Conservation (phyloP, 768 basidiomycete species). For the Paxillus rubicundulus region DNA sequence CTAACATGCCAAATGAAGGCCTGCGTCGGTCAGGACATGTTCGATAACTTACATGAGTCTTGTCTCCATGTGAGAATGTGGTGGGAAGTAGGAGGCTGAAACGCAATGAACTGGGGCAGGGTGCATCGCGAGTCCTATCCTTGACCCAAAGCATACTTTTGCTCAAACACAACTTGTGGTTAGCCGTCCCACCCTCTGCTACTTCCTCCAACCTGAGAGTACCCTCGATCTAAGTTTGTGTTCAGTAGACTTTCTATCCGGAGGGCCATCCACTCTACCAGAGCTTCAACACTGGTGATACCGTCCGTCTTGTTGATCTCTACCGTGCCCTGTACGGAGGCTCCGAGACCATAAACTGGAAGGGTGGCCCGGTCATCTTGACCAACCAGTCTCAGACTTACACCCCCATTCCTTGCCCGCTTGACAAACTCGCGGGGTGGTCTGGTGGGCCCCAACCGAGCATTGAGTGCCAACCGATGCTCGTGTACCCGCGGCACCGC, state of each 20-base stretch:
- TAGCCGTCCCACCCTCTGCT: conserved; percentile 61
- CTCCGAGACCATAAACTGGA: conserved; percentile 58
- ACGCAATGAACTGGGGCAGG: conserved; percentile 51
- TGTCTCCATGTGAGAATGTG: conserved; percentile 53
- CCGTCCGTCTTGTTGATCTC: conserved; percentile 54
- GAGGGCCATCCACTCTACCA: conserved; percentile 38
- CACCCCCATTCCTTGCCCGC: conserved; percentile 51
- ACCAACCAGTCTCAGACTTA: conserved; percentile 48
- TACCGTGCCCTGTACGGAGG: conserved; percentile 53
- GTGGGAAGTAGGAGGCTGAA: conserved; percentile 60
- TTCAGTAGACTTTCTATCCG: neutral
- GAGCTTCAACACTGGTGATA: conserved; percentile 60
- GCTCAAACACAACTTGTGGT: conserved; percentile 50
- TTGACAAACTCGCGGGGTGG: conserved; percentile 55
- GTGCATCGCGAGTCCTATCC: conserved; percentile 33
- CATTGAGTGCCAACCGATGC: conserved; percentile 48
- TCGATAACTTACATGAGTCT: conserved; percentile 52
- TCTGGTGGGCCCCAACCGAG: conserved; percentile 35
- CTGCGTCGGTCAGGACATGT: neutral
- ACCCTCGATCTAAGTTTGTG: conserved; percentile 53
- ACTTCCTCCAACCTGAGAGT: conserved; percentile 57
- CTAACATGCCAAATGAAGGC: conserved; percentile 33
- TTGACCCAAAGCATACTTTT: conserved; percentile 58
- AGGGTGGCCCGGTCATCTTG: conserved; percentile 50
- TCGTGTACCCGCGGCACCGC: conserved; percentile 53